phyloP scores from a whole-genome alignment of 768 basidiomycete genomes.

The Daedaleopsis nitida region DNA sequence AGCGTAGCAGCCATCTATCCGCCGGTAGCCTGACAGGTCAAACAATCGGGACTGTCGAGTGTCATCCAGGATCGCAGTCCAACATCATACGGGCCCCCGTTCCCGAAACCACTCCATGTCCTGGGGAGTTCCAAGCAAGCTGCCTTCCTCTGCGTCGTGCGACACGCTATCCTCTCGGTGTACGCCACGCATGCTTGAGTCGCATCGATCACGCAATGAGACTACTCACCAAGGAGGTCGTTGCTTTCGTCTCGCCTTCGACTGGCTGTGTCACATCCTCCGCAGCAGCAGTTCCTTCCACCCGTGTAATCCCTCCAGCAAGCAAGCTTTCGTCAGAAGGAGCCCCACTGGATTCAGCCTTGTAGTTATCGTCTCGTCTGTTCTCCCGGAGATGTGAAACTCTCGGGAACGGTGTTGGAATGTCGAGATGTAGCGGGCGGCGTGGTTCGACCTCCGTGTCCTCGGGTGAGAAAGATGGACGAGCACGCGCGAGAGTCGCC shows the following conservation, averaged over 20 bases:
- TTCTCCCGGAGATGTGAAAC: background rate
- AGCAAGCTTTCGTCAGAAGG: no score
- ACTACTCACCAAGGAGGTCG: background rate
- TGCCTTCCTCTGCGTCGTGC: no score
- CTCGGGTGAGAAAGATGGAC: background rate
- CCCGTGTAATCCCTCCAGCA: no score
- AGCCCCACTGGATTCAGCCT: background rate
- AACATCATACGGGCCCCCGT: no score
- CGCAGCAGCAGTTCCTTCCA: background rate
- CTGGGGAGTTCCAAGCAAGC: no score
- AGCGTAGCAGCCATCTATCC: no score
- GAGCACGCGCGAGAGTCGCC: constrained; percentile 1
- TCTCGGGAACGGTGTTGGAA: constrained; percentile 5
- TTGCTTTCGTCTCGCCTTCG: background rate
- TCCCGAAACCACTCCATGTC: no score
- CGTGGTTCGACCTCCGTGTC: background rate
- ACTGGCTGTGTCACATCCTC: background rate
- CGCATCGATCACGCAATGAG: background rate
- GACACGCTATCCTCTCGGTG: background rate
- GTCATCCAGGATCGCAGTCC: no score
- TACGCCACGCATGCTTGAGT: background rate
- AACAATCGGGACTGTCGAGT: no score
- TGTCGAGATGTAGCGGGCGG: constrained; percentile 5
- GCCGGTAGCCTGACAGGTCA: no score
- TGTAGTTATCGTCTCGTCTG: background rate